Base-by-base conservation (phyloP, 305 asterid genomes). In the Striga hermonthica region DNA sequence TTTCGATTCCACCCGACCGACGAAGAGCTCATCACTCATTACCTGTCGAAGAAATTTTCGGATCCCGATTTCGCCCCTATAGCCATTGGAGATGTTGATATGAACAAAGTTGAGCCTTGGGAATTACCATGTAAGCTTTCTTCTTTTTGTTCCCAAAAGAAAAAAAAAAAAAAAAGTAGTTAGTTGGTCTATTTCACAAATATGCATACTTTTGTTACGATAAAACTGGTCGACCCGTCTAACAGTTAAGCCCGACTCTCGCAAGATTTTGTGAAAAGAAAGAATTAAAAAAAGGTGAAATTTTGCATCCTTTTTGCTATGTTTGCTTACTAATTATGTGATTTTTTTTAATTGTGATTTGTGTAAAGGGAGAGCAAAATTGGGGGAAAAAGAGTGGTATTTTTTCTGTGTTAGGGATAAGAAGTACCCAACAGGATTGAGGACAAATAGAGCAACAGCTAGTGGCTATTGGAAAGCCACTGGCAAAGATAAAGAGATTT, bases 391-490 rank as follows among this genome's bases (percentile, higher is more conserved):
- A 5, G 87, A 80, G 41, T 82, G 87, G 90, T 84, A 81, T 9
- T 84, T 84, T 57, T 84, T 84, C 79, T 72, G 87, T 49, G 48
- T 78, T 34, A 74, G 84, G 45, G 90, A 84, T 68, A 77, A 72
- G 73, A 84, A 84, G 57, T 84, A 84, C 54, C 90, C 87, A 3
- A 78, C 82, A 0, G 85, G 90, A 57, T 15, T 62, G 54, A 76
- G 85, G 55, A 76, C 90, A 7, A 84, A 84, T 80, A 55, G 90
- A 67, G 90, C 90, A 4, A 81, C 90, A 0, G 78, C 84, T 0
- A 50, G 80, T 0, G 90, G 90, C 5, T 84, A 81, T 57, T 84
- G 90, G 90, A 84, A 84, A 71, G 90, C 85, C 3, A 84, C 87
- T 1, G 90, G 90, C 1, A 81, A 81, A 65, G 90, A 84, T 36